Evolutionary conservation across 176 grass and related monocot species (phyloP).

Genomic region (Zea mays): DNA sequence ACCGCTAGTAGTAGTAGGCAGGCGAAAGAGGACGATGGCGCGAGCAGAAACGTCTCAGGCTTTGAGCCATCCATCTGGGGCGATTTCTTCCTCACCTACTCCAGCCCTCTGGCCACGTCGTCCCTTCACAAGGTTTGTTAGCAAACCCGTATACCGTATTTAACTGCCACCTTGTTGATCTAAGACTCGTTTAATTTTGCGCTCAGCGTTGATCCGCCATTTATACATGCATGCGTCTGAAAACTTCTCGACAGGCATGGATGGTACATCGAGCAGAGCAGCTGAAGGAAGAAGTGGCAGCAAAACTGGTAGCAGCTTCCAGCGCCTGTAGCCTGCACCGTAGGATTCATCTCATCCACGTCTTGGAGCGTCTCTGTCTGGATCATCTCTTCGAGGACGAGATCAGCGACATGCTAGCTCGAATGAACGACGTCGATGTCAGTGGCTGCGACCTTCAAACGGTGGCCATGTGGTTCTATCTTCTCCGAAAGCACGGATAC

Average conservation of each 20-base stretch:
- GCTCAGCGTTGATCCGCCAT: not conserved
- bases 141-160: not conserved
- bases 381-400: not conserved
- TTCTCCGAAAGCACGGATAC: not conserved
- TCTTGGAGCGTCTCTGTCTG: not conserved
- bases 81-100: slow-evolving; percentile 21
- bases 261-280: not conserved
- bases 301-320: not conserved
- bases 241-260: not conserved
- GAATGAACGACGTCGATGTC: not conserved
- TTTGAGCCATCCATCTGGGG: slow-evolving; percentile 20
- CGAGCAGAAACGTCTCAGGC: not conserved
- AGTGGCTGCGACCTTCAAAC: not conserved
- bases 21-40: not conserved
- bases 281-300: not conserved
- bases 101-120: not conserved
- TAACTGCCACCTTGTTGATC: not conserved
- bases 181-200: not conserved
- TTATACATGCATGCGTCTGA: no score
- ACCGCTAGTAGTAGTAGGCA: not conserved
- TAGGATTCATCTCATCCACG: not conserved
- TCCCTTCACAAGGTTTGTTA: not conserved
- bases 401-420: not conserved
- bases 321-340: not conserved
- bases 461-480: slow-evolving; percentile 11